A percentile compares a stretch with the other conserved stretches of the same genome.
These are phyloP conservation scores for Aschersonia sp. DNA, from an alignment of 2,329 filamentous ascomycete genomes.

Conservation along the genomic window DNA sequence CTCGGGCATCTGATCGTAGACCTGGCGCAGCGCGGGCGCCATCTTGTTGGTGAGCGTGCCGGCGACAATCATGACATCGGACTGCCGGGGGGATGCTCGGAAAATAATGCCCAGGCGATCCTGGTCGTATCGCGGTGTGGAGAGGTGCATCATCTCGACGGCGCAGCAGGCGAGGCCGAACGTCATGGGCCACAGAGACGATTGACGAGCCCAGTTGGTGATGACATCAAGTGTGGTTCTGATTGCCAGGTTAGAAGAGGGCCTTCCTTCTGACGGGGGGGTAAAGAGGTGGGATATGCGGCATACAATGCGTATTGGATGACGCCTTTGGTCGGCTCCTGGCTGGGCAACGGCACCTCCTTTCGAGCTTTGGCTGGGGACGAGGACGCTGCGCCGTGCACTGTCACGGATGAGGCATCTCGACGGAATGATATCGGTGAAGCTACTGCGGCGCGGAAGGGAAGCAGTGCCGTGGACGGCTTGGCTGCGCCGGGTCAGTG, in stretches of 20 bases:
- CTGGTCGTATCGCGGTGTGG: conserved; percentile 77
- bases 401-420: conserved; percentile 43
- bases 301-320: conserved; percentile 77
- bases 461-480: conserved; percentile 47
- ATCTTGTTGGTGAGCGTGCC: conserved; percentile 94
- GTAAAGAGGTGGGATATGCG: conserved; percentile 10
- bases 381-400: conserved; percentile 33
- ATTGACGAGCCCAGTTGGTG: conserved; percentile 72
- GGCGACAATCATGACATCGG: conserved; percentile 87
- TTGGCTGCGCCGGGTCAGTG: conserved; percentile 33
- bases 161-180: conserved; percentile 83
- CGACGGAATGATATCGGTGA: conserved; percentile 46
- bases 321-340: conserved; percentile 65
- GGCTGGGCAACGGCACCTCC: conserved; percentile 64
- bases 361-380: conserved; percentile 42
- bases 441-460: conserved; percentile 48
- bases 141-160: conserved; percentile 87
- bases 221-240: conserved; percentile 68
- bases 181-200: conserved; percentile 77
- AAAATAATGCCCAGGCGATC: conserved; percentile 84
- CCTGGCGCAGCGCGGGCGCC: conserved; percentile 76
- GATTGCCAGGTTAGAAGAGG: neutral
- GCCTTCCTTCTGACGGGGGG: neutral
- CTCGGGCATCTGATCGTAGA: conserved; percentile 93
- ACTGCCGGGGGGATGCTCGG: conserved; percentile 73